Percentiles rank a stretch among this genome's conserved stretches.
Conservation (phyloP, 2,329 filamentous ascomycete genomes). For the Fusarium chaquense region DNA sequence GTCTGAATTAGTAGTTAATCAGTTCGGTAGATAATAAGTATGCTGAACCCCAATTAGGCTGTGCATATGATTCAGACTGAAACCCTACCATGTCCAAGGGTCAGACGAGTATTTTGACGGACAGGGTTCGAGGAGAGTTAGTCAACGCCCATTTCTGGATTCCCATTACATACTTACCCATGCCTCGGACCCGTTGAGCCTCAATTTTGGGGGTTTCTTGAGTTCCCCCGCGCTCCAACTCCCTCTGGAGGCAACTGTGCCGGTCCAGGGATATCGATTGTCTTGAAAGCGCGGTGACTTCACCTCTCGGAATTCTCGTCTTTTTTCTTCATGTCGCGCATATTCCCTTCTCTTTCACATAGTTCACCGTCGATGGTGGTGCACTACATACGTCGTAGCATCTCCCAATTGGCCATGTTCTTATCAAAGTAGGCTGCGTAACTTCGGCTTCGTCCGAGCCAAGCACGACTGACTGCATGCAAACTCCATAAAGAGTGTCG, state of each 20-base stretch:
- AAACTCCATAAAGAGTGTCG: constrained; percentile 4
- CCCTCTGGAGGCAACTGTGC: not conserved
- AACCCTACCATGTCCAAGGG: constrained; percentile 7
- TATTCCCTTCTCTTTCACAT: not conserved
- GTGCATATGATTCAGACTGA: constrained; percentile 1
- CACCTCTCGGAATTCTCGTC: not conserved
- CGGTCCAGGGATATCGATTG: not conserved
- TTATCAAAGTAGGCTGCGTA: not conserved
- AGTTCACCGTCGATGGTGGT: constrained; percentile 10
- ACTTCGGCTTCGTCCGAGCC: constrained; percentile 32
- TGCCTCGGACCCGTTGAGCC: constrained; percentile 18
- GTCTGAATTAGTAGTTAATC: not conserved
- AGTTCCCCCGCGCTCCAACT: constrained; percentile 19
- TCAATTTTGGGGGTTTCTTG: constrained; percentile 34
- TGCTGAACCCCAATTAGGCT: not conserved
- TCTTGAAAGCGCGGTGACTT: not conserved
- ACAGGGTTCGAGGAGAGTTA: not conserved
- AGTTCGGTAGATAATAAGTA: not conserved
- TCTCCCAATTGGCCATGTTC: constrained; percentile 18
- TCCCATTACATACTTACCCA: constrained; percentile 1
- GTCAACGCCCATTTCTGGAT: not conserved
- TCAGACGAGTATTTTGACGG: constrained; percentile 14
- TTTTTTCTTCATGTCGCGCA: not conserved
- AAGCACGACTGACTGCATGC: constrained; percentile 2
- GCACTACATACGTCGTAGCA: constrained; percentile 8